A percentile compares a stretch with the other conserved stretches of the same genome.
phyloP scores from a whole-genome alignment of 208 protist genomes.

The Lotmaria passim region DNA sequence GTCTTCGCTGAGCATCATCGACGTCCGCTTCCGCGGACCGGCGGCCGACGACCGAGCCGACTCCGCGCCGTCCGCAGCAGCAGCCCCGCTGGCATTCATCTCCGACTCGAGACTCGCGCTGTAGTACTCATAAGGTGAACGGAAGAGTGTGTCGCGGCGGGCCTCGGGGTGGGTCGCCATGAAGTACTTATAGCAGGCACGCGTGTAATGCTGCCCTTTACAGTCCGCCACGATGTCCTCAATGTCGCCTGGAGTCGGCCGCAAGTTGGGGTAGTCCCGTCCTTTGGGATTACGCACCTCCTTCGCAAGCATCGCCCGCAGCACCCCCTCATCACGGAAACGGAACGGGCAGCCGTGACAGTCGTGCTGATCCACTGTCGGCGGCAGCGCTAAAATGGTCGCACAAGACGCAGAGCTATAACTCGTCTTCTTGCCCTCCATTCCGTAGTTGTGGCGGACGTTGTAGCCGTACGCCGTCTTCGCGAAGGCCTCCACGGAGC shows the following conservation, averaged over 20 bases:
- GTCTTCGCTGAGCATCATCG: conserved; percentile 48
- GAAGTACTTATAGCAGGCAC: conserved; percentile 93
- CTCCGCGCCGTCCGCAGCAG: conserved; percentile 4
- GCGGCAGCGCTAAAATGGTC: conserved; percentile 83
- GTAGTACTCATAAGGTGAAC: conserved; percentile 90
- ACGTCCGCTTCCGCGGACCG: conserved; percentile 31
- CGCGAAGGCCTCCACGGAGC: conserved; percentile 71
- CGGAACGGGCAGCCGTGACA: conserved; percentile 94
- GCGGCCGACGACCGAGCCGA: conserved; percentile 18
- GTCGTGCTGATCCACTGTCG: conserved; percentile 76
- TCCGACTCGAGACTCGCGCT: conserved; percentile 61
- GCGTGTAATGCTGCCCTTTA: conserved; percentile 88
- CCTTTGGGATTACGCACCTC: conserved; percentile 68
- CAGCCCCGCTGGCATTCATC: conserved; percentile 15
- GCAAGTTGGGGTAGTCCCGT: conserved; percentile 43
- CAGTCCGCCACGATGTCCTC: conserved; percentile 89
- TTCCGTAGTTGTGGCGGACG: conserved; percentile 91
- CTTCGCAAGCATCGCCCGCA: conserved; percentile 58
- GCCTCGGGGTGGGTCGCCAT: conserved; percentile 84
- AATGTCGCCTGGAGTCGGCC: conserved; percentile 66
- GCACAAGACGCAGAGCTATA: conserved; percentile 87
- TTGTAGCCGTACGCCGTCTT: conserved; percentile 93
- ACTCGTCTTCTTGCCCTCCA: conserved; percentile 92
- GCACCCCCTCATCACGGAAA: conserved; percentile 72
- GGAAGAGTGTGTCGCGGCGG: conserved; percentile 85